A percentile compares a stretch with the other conserved stretches of the same genome.
Conservation (phyloP, 2,329 filamentous ascomycete species). For the Ophiocordyceps camponoti-leonardi region DNA sequence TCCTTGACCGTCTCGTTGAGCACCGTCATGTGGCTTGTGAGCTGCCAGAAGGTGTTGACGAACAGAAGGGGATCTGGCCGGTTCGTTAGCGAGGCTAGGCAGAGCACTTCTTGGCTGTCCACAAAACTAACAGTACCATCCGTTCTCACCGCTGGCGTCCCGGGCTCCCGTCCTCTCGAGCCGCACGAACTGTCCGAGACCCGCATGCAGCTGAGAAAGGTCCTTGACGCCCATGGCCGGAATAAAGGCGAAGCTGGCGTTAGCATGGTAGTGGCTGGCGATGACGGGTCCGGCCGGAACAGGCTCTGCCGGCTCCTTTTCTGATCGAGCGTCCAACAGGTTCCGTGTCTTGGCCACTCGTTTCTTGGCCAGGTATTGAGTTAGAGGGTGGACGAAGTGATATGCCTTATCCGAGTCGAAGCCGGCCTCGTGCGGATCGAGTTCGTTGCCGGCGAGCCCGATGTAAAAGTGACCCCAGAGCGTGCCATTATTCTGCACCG, state of each 20-base stretch:
- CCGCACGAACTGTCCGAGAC: conserved; percentile 59
- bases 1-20: conserved; percentile 78
- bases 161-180: conserved; percentile 68
- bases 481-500: conserved; percentile 81
- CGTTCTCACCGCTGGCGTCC: conserved; percentile 70
- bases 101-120: not conserved
- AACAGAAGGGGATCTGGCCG: conserved; percentile 59
- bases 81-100: not conserved
- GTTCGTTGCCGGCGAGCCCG: conserved; percentile 52
- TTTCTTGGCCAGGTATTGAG: conserved; percentile 82
- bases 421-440: conserved; percentile 56
- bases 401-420: conserved; percentile 67
- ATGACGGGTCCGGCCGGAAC: conserved; percentile 49
- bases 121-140: conserved; percentile 58
- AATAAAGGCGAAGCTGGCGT: conserved; percentile 77
- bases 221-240: conserved; percentile 58
- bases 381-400: conserved; percentile 71
- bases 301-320: conserved; percentile 25
- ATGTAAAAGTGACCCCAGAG: conserved; percentile 92
- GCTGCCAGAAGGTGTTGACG: conserved; percentile 94
- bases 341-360: conserved; percentile 78
- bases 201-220: conserved; percentile 51
- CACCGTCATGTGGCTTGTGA: conserved; percentile 77
- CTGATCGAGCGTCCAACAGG: conserved; percentile 42
- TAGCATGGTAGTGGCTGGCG: conserved; percentile 84